A percentile compares a stretch with the other conserved stretches of the same genome.
Evolutionary conservation across 2,329 filamentous ascomycete genomes (phyloP).

Genomic region (Chalaropsis thielavioides): DNA sequence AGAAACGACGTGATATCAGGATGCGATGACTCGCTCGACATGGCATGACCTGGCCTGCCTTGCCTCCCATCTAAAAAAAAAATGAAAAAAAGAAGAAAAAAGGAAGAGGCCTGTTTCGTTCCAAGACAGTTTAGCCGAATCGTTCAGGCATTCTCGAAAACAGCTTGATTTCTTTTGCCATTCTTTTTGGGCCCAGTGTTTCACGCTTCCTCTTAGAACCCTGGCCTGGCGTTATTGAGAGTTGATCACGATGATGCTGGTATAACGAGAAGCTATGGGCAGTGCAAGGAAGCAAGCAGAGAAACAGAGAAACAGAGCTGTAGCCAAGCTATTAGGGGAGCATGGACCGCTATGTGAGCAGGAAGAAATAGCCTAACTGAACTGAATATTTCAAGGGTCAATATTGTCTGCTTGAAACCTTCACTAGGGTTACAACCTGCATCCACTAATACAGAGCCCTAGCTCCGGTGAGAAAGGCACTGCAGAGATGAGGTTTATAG

Average conservation of each 20-base stretch:
- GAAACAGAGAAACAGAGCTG: neutral
- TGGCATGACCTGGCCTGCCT: neutral
- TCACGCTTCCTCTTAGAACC: neutral
- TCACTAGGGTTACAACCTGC: neutral
- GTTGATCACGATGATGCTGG: neutral
- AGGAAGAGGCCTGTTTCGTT: neutral
- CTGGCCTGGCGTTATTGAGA: neutral
- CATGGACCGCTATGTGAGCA: neutral
- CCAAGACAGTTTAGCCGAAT: constrained; percentile 1
- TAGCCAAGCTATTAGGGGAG: neutral
- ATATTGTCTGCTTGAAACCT: too few species aligned
- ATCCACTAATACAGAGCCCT: neutral
- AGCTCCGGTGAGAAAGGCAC: neutral
- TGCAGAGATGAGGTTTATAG: neutral
- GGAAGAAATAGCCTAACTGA: neutral
- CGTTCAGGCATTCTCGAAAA: neutral
- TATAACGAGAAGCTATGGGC: neutral
- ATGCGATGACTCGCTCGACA: neutral
- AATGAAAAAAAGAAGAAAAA: neutral
- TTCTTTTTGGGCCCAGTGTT: neutral
- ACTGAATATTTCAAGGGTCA: neutral
- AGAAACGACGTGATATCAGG: neutral
- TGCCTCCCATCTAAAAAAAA: neutral
- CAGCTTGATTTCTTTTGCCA: neutral
- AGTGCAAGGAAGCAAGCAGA: neutral